Evolutionary conservation across 139 green algal species (phyloP).

Genomic region (Micromonas pusilla): DNA sequence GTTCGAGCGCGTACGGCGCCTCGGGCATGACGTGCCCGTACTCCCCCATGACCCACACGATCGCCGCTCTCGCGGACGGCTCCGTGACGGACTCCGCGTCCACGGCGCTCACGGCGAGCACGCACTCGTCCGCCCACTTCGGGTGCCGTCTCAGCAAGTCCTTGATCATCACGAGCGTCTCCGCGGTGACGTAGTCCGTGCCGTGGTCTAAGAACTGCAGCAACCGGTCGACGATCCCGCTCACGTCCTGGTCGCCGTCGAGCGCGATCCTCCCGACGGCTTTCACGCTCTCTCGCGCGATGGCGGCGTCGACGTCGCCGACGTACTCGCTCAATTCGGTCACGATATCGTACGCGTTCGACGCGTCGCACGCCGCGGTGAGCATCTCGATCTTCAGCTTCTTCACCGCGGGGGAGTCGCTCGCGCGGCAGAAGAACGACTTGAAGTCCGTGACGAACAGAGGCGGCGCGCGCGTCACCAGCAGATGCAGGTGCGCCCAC

Average conservation of each 20-base stretch:
- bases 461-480: conserved; percentile 48
- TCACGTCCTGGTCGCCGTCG: conserved; percentile 53
- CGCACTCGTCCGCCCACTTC: conserved; percentile 26
- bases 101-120: conserved; percentile 25
- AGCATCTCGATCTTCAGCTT: conserved; percentile 89
- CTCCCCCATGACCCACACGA: conserved; percentile 88
- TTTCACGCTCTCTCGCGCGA: conserved; percentile 28
- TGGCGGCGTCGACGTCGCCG: conserved; percentile 39
- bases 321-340: conserved; percentile 71
- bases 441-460: conserved; percentile 57
- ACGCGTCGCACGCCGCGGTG: conserved; percentile 61
- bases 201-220: conserved; percentile 79
- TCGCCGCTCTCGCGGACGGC: conserved; percentile 64
- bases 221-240: conserved; percentile 83
- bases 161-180: conserved; percentile 50
- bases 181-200: conserved; percentile 51
- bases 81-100: conserved; percentile 47
- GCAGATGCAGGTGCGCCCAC: conserved; percentile 76
- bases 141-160: conserved; percentile 42
- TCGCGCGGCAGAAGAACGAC: conserved; percentile 82
- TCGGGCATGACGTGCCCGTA: conserved; percentile 65
- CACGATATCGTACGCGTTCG: conserved; percentile 73
- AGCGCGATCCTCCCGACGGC: conserved; percentile 40
- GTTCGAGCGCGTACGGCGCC: conserved; percentile 85
- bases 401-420: conserved; percentile 91